Base-by-base conservation (phyloP, 1,284 basidiomycete genomes). In the Hypsizygus ulmarius region DNA sequence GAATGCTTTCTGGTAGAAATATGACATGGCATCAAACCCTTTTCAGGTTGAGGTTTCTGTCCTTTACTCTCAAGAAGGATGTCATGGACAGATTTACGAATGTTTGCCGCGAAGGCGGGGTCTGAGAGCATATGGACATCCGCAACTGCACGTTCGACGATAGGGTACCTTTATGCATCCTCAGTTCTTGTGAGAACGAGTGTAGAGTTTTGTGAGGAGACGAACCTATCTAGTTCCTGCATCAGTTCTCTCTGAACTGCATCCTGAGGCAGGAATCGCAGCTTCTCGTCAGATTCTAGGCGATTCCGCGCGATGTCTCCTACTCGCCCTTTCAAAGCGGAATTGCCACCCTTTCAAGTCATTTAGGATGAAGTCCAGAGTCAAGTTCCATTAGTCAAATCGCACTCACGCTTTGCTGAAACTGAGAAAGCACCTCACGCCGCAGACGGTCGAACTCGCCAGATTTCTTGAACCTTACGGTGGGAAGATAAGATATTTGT, bases 381-480 rank as follows among this genome's bases (percentile, higher is more conserved):
- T 30, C 16, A n/a, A 47, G 25, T 33, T 43, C 40, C 43, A 45
- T 15, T 33, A 32, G 30, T 7, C 51, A 34, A 49, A n/a, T 41
- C 16, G 28, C 14, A 70, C 82, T 58, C 62, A 87, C 87, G 57
- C 80, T 77, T 57, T 71, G 73, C 57, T 80, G 79, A 62, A 87
- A 87, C 59, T 83, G 72, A 7, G 72, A 59, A 45, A 89, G 64
- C 15, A 90, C 67, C 59, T 88, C 81, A 38, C 78, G 77, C 41
- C 87, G 74, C 50, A 89, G 64, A 32, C 82, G 78, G 57, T 89
- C 86, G 57, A 87, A 89, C 67, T 89, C 84, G 21, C 87, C 87
- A 5, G 84, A 86, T 59, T 83, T 84, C 64, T 89, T 88, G 72
- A 87, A 89, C 56, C 86, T 89, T 60, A 9, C 10, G 14, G 5